phyloP scores from a whole-genome alignment of 139 green algal genomes.

The Marvania coccoides region DNA sequence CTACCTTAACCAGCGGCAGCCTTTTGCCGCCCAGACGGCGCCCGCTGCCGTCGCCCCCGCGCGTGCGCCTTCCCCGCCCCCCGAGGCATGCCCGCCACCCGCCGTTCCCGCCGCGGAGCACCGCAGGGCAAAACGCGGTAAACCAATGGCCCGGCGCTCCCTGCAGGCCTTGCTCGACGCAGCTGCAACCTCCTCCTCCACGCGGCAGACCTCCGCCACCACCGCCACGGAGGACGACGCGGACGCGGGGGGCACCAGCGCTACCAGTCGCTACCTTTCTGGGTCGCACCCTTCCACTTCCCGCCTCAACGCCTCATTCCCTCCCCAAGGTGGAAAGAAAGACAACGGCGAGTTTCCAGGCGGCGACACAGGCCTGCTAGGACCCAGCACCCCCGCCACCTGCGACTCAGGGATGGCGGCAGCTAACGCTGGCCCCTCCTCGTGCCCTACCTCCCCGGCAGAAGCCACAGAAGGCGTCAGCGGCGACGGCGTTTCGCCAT shows the following conservation, averaged over 20 bases:
- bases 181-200: background rate
- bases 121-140: background rate
- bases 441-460: background rate
- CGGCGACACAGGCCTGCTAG: background rate
- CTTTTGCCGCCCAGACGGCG: background rate
- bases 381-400: background rate
- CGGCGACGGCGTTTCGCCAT: no score
- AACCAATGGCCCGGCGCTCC: background rate
- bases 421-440: no score
- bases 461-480: background rate
- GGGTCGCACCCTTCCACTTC: no score
- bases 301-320: no score
- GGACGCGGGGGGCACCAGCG: background rate
- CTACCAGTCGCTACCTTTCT: no score
- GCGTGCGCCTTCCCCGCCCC: no score
- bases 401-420: background rate
- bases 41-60: background rate
- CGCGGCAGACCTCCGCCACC: background rate
- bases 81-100: no score
- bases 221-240: background rate
- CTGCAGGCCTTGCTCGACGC: background rate
- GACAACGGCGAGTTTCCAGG: no score
- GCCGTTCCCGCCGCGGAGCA: background rate
- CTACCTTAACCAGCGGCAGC: background rate
- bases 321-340: no score